These are phyloP conservation scores for Ganoderma resinaceum DNA, from an alignment of 1,284 basidiomycete species.

Conservation along the genomic window DNA sequence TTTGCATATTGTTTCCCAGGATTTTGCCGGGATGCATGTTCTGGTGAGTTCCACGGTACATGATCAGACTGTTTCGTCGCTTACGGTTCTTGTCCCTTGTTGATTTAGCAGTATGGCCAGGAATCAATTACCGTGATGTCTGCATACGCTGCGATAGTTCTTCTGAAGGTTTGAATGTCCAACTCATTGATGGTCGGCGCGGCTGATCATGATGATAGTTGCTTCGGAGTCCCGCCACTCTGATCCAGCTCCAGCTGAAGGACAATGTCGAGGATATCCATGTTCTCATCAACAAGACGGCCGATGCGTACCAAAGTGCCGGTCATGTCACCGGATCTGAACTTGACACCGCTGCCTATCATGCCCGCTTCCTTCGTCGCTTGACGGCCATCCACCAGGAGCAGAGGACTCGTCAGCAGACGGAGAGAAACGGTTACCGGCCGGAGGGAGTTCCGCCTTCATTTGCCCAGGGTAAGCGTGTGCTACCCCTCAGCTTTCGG, in stretches of 20 bases:
- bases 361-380: slow-evolving; percentile 77
- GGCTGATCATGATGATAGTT: slow-evolving; percentile 50
- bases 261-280: slow-evolving; percentile 70
- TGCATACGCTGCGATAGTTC: slow-evolving; percentile 80
- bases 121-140: slow-evolving; percentile 85
- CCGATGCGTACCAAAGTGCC: slow-evolving; percentile 77
- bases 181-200: not conserved
- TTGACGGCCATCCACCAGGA: slow-evolving; percentile 70
- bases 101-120: slow-evolving; percentile 75
- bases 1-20: slow-evolving; percentile 71
- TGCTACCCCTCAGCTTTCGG: not conserved
- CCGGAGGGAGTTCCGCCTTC: slow-evolving; percentile 20
- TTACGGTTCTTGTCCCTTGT: not conserved
- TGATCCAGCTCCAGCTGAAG: slow-evolving; percentile 59
- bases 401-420: slow-evolving; percentile 50
- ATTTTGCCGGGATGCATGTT: slow-evolving; percentile 77
- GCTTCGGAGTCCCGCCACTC: slow-evolving; percentile 64
- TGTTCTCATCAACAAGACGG: slow-evolving; percentile 65
- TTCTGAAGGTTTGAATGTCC: slow-evolving; percentile 62
- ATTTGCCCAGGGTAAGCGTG: slow-evolving; percentile 19
- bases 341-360: slow-evolving; percentile 64
- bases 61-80: not conserved
- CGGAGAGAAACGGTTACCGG: slow-evolving; percentile 18
- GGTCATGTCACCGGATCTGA: slow-evolving; percentile 66
- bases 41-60: slow-evolving; percentile 56